phyloP scores from a whole-genome alignment of 2,329 filamentous ascomycete genomes.

The Xylaria sp. region DNA sequence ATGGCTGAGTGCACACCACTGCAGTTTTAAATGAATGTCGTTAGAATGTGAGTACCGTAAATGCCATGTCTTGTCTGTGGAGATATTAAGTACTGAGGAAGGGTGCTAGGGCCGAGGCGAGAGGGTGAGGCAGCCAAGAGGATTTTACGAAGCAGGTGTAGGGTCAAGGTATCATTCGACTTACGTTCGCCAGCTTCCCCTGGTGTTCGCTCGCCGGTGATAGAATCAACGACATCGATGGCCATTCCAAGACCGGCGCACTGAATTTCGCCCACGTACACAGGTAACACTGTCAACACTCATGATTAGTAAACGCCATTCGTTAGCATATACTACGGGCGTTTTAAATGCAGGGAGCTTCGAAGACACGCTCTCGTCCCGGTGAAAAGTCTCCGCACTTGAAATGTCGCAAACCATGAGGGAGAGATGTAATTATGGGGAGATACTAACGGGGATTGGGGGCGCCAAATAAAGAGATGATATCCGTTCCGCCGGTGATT shows the following conservation, averaged over 20 bases:
- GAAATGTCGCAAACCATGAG: not conserved
- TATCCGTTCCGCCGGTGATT: conserved; percentile 96
- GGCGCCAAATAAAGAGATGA: conserved; percentile 92
- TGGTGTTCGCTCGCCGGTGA: conserved; percentile 65
- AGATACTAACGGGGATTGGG: conserved; percentile 55
- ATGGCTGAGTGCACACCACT: conserved; percentile 84
- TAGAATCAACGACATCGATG: conserved; percentile 69
- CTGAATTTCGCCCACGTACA: conserved; percentile 79
- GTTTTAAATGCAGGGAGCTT: not conserved
- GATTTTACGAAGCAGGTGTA: not conserved
- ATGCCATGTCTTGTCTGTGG: not conserved
- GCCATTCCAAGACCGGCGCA: conserved; percentile 83
- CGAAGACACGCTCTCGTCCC: not conserved
- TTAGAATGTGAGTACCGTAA: not conserved
- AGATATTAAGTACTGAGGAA: not conserved
- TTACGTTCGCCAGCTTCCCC: conserved; percentile 77
- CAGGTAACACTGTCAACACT: conserved; percentile 65
- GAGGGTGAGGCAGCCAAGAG: not conserved
- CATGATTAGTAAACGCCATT: not conserved
- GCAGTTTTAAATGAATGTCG: not conserved
- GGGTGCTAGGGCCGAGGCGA: not conserved
- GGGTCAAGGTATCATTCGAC: conserved; percentile 11
- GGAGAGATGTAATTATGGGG: not conserved
- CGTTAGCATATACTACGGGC: too few relatives aligned
- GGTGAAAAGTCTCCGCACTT: not conserved